Evolutionary conservation across 2,329 filamentous ascomycete genomes (phyloP).

Genomic region (Epichloe gansuensis): DNA sequence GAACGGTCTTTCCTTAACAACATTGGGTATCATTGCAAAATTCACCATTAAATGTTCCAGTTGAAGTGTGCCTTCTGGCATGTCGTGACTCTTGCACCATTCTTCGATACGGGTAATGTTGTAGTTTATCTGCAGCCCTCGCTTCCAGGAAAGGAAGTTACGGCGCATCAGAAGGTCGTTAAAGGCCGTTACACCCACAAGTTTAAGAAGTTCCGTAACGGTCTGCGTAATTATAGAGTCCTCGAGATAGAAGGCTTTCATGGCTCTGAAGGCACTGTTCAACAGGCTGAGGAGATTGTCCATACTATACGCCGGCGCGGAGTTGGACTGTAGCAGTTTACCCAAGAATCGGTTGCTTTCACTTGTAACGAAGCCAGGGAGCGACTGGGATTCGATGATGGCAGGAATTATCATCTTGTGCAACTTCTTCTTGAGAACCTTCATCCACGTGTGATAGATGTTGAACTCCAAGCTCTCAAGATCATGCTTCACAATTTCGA

Average conservation of each 20-base stretch:
- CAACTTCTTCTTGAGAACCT: conserved; percentile 97
- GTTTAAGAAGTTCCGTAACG: conserved; percentile 78
- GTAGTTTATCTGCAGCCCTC: conserved; percentile 98
- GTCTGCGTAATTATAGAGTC: conserved; percentile 93
- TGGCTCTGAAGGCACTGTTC: conserved; percentile 95
- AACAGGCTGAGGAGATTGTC: conserved; percentile 91
- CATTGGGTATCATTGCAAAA: not conserved
- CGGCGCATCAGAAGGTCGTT: conserved; percentile 95
- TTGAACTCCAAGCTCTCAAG: conserved; percentile 98
- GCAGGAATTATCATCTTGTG: conserved; percentile 99
- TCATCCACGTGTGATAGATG: conserved; percentile 99
- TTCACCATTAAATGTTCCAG: conserved; percentile 91
- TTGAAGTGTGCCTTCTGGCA: conserved; percentile 95
- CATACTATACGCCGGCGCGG: conserved; percentile 95
- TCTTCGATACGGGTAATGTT: conserved; percentile 99
- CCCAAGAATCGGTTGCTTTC: conserved; percentile 97
- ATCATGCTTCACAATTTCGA: conserved; percentile 99
- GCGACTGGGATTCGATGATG: conserved; percentile 96
- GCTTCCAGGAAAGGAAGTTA: conserved; percentile 99
- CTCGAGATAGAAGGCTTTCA: conserved; percentile 97
- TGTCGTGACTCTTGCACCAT: conserved; percentile 99
- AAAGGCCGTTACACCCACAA: conserved; percentile 95
- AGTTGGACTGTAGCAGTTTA: conserved; percentile 86
- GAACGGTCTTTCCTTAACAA: conserved; percentile 29
- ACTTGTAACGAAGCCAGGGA: conserved; percentile 96